phyloP scores from a whole-genome alignment of 805 yeast species.

The Starmerella geochares region DNA sequence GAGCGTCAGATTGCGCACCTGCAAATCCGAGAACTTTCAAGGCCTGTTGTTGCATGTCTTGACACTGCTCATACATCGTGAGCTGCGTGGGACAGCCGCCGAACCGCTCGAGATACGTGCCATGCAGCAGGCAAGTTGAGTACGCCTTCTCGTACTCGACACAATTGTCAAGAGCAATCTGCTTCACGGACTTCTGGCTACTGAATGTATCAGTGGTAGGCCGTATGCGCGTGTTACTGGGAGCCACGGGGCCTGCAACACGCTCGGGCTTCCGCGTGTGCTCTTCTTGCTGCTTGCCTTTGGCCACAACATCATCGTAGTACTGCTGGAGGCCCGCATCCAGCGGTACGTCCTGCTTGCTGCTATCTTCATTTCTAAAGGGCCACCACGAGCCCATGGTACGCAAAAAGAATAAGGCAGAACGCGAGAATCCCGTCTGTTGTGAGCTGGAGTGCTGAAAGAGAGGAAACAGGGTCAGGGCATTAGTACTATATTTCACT shows the following conservation, averaged over 20 bases:
- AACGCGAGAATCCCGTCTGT: too few relatives aligned
- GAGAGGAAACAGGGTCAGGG: conserved; percentile 1
- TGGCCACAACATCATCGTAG: background rate
- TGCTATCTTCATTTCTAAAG: background rate
- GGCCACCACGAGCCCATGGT: conserved; percentile 16
- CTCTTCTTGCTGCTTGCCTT: background rate
- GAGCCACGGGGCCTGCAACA: background rate
- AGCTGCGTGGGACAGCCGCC: conserved; percentile 25
- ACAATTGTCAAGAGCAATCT: conserved; percentile 30
- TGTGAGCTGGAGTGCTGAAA: background rate
- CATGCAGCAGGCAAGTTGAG: conserved; percentile 26
- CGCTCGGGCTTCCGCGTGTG: background rate
- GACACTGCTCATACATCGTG: conserved; percentile 27
- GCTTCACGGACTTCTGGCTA: conserved; percentile 21
- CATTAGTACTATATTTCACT: background rate
- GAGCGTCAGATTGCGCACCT: conserved; percentile 15
- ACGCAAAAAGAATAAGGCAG: background rate
- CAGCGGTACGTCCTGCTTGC: background rate
- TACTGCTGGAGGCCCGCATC: conserved; percentile 15
- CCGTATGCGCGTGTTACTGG: background rate
- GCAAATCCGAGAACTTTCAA: conserved; percentile 26
- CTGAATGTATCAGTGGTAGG: background rate
- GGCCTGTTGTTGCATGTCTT: conserved; percentile 27
- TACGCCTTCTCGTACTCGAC: conserved; percentile 28
- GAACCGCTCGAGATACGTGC: conserved; percentile 24